Base-by-base conservation (phyloP, 441 rosid genomes). In the Hura crepitans region DNA sequence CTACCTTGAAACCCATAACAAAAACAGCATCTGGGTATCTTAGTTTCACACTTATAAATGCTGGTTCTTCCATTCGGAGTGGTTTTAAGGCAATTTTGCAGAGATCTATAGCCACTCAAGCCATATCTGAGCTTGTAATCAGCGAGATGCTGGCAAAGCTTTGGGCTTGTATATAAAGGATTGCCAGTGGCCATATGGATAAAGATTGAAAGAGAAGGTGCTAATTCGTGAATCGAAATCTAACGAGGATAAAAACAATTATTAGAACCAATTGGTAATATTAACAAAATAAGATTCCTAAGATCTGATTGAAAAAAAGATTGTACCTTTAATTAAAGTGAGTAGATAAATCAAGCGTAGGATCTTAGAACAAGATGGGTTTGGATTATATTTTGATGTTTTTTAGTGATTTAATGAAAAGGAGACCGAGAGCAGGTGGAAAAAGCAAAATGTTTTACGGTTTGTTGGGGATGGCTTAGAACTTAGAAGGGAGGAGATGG, bases 91-190 rank as follows among this genome's bases (percentile, higher is more conserved):
- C 66, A 79, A 33, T 71, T 81, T 61, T 83, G 81, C 53, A 92
- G 78, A 50, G 84, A 81, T 35, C 71, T 80, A 81, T 81, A 90
- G 65, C 85, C 88, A 80, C 60, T 73, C 69, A 79, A 78, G 58
- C 91, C 90, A 77, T 85, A 72, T 55, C 73, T 89, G 49, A 83
- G 85, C 88, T 89, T 90, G 83, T 85, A 90, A 79, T 87, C 85
- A 25, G 92, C 85, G 25, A 90, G 83, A 79, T 93, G 98, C 68
- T 77, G 75, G 85, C 97, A 93, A 50, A 83, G 85, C 62, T 85
- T 85, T 62, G 93, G 89, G 35, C 75, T 79, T 66, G 85, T 62
- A 80, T 68, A 78, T 45, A 72, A 76, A 70, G 83, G 56, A 74
- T 77, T 86, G 74, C 84, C 79, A 57, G 83, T 71, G 61, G 85